Conservation (phyloP, 1,284 basidiomycete genomes). For the Boletellus dicymbophilus region DNA sequence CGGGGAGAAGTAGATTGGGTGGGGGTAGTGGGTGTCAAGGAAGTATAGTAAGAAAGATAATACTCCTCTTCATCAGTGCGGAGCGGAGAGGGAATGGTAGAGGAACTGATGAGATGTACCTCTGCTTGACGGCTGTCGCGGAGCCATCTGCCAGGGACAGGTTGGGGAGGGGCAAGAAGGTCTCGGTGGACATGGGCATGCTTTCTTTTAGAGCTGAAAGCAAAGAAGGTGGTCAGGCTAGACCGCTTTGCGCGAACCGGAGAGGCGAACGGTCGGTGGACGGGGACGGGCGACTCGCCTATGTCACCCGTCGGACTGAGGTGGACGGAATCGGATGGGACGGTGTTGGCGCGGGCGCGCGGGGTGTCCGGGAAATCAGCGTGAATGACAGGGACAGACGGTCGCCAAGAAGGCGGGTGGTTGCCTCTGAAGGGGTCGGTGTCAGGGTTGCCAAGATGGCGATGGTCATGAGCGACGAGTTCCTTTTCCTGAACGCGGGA, state of each 20-base stretch:
- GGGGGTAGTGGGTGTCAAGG: slow-evolving; percentile 19
- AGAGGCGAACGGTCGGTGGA: slow-evolving; percentile 22
- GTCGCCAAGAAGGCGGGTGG: slow-evolving; percentile 10
- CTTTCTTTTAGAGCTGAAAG: slow-evolving; percentile 30
- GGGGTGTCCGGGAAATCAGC: background rate
- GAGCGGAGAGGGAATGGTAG: slow-evolving; percentile 28
- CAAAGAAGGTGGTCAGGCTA: slow-evolving; percentile 46
- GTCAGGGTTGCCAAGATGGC: background rate
- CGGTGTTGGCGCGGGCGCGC: slow-evolving; percentile 21
- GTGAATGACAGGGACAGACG: background rate
- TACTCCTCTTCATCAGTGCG: slow-evolving; percentile 38
- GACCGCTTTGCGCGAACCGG: slow-evolving; percentile 38
- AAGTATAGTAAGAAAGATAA: slow-evolving; percentile 45
- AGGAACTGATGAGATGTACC: slow-evolving; percentile 16
- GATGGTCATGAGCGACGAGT: background rate
- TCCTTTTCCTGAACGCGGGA: slow-evolving; percentile 7
- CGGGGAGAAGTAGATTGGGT: background rate
- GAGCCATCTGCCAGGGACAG: slow-evolving; percentile 22
- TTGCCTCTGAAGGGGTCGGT: slow-evolving; percentile 23
- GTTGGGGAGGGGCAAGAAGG: slow-evolving; percentile 7
- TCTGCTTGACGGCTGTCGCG: slow-evolving; percentile 2
- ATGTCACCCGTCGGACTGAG: slow-evolving; percentile 47
- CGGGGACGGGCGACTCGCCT: slow-evolving; percentile 57
- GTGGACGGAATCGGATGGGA: slow-evolving; percentile 22
- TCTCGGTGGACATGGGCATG: slow-evolving; percentile 10